Evolutionary conservation across 805 yeast genomes (phyloP).

Genomic region (Metschnikowia koreensis): DNA sequence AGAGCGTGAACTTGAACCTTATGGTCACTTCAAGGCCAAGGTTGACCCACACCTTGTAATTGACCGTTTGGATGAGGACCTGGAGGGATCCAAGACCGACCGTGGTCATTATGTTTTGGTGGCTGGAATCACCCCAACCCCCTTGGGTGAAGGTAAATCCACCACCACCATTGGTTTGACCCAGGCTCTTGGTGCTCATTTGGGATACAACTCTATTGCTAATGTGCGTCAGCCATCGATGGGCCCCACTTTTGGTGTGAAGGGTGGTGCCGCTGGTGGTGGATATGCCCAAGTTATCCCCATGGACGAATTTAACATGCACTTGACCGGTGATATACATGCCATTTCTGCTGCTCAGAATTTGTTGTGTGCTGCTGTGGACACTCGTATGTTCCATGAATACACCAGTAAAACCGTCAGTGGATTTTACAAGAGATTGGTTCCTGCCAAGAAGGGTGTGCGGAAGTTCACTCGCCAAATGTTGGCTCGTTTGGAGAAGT

Average conservation of each 20-base stretch:
- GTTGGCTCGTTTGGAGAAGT: conserved; percentile 68
- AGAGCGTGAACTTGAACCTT: conserved; percentile 78
- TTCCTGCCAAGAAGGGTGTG: conserved; percentile 79
- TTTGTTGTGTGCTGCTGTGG: conserved; percentile 92
- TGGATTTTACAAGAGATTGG: conserved; percentile 79
- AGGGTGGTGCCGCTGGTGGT: conserved; percentile 99
- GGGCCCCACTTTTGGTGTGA: conserved; percentile 99
- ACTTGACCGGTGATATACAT: conserved; percentile 95
- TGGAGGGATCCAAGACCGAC: conserved; percentile 60
- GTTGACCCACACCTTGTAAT: conserved; percentile 49
- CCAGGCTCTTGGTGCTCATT: conserved; percentile 94
- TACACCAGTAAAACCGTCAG: conserved; percentile 72
- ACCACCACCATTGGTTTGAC: conserved; percentile 95
- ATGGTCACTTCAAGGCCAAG: conserved; percentile 88
- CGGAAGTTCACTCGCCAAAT: conserved; percentile 78
- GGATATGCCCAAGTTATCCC: conserved; percentile 98
- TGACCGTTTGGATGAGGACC: conserved; percentile 53
- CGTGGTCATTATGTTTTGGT: conserved; percentile 89
- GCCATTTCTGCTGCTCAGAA: conserved; percentile 94
- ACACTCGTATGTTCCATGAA: conserved; percentile 96
- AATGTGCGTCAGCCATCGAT: conserved; percentile 96
- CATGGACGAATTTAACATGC: conserved; percentile 98
- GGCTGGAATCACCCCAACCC: conserved; percentile 98
- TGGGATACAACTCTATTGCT: conserved; percentile 80
- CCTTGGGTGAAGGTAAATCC: conserved; percentile 96